phyloP scores from a whole-genome alignment of 495 filamentous ascomycete species.

The Lindgomyces ingoldianus region DNA sequence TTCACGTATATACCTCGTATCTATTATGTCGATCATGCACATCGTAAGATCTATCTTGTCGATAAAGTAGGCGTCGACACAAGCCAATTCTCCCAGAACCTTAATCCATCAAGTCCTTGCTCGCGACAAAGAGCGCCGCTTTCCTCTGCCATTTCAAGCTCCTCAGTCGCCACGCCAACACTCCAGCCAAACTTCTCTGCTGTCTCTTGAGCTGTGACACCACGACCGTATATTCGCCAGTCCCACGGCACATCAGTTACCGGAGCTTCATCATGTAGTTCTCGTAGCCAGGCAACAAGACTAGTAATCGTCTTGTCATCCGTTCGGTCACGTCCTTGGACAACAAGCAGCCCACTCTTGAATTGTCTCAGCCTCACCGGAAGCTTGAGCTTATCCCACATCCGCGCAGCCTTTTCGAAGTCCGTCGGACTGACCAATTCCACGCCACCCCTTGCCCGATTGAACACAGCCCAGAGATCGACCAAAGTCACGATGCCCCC shows the following conservation, averaged over 20 bases:
- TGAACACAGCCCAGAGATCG: slow-evolving; percentile 96
- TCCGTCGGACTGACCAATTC: slow-evolving; percentile 91
- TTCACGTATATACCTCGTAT: too few relatives aligned
- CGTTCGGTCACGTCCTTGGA: slow-evolving; percentile 83
- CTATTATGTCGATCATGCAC: too few relatives aligned
- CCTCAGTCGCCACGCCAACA: slow-evolving; percentile 93
- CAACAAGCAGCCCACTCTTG: slow-evolving; percentile 87
- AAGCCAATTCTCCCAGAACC: slow-evolving; percentile 50
- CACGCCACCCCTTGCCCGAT: slow-evolving; percentile 90
- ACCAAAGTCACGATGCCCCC: slow-evolving; percentile 94
- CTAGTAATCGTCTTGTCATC: slow-evolving; percentile 85
- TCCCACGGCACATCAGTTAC: slow-evolving; percentile 70
- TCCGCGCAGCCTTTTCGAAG: slow-evolving; percentile 80
- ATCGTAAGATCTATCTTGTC: too few relatives aligned
- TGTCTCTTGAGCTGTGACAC: slow-evolving; percentile 85
- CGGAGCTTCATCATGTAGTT: slow-evolving; percentile 66
- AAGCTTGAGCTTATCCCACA: slow-evolving; percentile 87
- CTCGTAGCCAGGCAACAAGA: slow-evolving; percentile 73
- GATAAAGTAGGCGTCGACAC: slow-evolving; percentile 12
- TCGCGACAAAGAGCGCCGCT: slow-evolving; percentile 47
- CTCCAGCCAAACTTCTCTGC: slow-evolving; percentile 97
- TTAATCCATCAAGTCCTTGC: slow-evolving; percentile 45
- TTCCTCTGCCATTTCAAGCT: slow-evolving; percentile 81
- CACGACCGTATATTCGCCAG: slow-evolving; percentile 72
- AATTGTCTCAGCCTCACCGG: slow-evolving; percentile 86